phyloP scores from a whole-genome alignment of 768 basidiomycete species.

The Pleurotus sapidus region DNA sequence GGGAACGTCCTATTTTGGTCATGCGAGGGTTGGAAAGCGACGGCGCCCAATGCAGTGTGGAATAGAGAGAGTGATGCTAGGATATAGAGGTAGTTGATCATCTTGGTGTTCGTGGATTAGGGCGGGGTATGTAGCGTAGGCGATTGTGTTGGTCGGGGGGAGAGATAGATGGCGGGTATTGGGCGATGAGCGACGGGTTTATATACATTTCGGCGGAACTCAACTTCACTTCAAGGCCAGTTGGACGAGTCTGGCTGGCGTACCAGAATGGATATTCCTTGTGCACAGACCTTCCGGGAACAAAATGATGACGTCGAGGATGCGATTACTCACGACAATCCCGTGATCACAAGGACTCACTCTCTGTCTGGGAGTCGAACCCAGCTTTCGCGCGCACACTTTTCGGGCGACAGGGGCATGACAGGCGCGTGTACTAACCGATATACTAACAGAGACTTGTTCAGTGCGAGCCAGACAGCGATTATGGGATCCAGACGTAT shows the following conservation, averaged over 20 bases:
- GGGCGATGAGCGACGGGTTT: background rate
- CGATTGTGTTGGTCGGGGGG: conserved; percentile 1
- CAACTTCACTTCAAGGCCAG: background rate
- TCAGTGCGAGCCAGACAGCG: too few relatives aligned
- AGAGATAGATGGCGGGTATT: background rate
- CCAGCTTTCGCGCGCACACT: conserved; percentile 10
- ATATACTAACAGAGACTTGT: conserved; percentile 3
- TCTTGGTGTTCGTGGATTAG: background rate
- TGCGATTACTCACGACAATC: too few relatives aligned
- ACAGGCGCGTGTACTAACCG: conserved; percentile 10
- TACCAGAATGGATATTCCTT: background rate
- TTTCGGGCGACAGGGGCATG: too few relatives aligned
- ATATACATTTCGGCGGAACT: background rate
- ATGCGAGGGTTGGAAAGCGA: background rate
- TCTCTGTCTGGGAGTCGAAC: conserved; percentile 9
- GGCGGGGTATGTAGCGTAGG: background rate
- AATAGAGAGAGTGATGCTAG: conserved; percentile 13
- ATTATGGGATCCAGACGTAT: too few relatives aligned
- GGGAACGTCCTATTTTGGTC: too few relatives aligned
- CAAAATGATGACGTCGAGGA: background rate
- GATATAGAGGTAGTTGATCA: conserved; percentile 8
- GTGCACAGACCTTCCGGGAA: too few relatives aligned
- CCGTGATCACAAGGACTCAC: background rate
- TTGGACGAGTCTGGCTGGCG: background rate
- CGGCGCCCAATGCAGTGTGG: conserved; percentile 19